Evolutionary conservation across 2,329 filamentous ascomycete genomes (phyloP).

Genomic region (Aspergillus sp.): DNA sequence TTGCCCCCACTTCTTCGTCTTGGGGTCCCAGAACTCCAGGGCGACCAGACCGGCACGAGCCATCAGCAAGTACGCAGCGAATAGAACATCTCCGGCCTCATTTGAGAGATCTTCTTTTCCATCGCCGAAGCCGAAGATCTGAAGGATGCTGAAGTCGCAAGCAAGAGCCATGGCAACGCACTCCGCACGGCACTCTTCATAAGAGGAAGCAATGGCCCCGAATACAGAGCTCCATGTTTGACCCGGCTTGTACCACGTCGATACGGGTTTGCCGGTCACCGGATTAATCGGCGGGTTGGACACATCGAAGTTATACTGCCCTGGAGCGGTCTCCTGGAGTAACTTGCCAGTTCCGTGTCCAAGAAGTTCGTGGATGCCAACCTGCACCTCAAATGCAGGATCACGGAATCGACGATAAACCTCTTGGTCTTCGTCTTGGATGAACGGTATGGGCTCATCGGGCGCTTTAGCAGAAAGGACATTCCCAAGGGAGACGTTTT

Average conservation of each 20-base stretch:
- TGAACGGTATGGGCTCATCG: constrained; percentile 89
- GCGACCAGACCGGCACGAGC: constrained; percentile 86
- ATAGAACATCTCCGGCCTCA: constrained; percentile 83
- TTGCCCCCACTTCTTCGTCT: constrained; percentile 88
- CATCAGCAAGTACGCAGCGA: constrained; percentile 87
- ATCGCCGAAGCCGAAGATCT: constrained; percentile 89
- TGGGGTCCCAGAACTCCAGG: constrained; percentile 93
- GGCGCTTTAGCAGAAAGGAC: constrained; percentile 88
- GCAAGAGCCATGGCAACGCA: constrained; percentile 88
- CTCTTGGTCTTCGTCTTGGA: constrained; percentile 72
- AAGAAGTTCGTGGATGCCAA: constrained; percentile 86
- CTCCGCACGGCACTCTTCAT: constrained; percentile 93
- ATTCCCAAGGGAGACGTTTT: constrained; percentile 82
- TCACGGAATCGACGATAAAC: constrained; percentile 83
- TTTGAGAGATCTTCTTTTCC: constrained; percentile 70
- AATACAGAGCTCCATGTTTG: constrained; percentile 96
- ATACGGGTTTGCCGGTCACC: constrained; percentile 72
- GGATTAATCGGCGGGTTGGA: constrained; percentile 79
- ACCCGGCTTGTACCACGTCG: constrained; percentile 88
- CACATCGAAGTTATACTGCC: constrained; percentile 84
- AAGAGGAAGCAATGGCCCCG: constrained; percentile 79
- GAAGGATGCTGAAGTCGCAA: constrained; percentile 83
- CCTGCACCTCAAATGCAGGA: constrained; percentile 88
- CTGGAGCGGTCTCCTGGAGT: constrained; percentile 80
- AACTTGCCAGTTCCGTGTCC: constrained; percentile 93